Base-by-base conservation (phyloP, 176 grass and related monocot species). In the Avena eriantha region DNA sequence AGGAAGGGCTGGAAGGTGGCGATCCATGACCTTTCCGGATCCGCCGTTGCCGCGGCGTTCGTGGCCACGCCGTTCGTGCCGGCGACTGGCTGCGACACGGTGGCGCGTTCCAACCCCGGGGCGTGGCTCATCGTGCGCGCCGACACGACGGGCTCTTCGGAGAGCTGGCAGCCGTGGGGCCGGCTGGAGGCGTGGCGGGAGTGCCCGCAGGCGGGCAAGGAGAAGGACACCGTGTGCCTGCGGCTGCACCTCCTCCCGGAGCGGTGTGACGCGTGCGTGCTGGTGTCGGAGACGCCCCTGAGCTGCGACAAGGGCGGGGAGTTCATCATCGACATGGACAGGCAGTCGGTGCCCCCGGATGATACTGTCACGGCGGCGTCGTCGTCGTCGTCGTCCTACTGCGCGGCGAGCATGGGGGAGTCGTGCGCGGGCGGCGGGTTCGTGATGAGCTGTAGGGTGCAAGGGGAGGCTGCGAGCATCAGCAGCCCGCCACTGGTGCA, bases 11-110 rank as follows among this genome's bases (percentile, higher is more conserved):
- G 39, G 39, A 41, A 41, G 39, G 39, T 41, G 93, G 87, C 87
- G 81, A 86, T 98, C 43, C 92, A 98, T 36, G 90, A 98, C 79
- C 93, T 98, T 54, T 98, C 91, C 18, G 96, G 96, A 29, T 98
- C 92, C 34, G 96, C 92, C 12, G 88, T 94, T 0, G 96, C 96
- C 0, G 90, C 93, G 73, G 96, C 93, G 12, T 95, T 98, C 90
- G 95, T 98, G 96, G 73, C 83, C 8, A 98, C 96, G 15, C 93
- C 93, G n/a, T 98, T 98, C 81, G 96, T 95, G 54, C 86, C 96
- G 33, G 39, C 39, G 39, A 41, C 39, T 41, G 39, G 39, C 39
- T 41, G 39, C 39, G 39, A 41, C 39, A 41, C 39, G 39, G 39
- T 41, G 39, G 39, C 39, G 39, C 39, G 39, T 5, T 41, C 39